These are phyloP conservation scores for Venturia asperata DNA, from an alignment of 2,329 filamentous ascomycete species.

Conservation along the genomic window DNA sequence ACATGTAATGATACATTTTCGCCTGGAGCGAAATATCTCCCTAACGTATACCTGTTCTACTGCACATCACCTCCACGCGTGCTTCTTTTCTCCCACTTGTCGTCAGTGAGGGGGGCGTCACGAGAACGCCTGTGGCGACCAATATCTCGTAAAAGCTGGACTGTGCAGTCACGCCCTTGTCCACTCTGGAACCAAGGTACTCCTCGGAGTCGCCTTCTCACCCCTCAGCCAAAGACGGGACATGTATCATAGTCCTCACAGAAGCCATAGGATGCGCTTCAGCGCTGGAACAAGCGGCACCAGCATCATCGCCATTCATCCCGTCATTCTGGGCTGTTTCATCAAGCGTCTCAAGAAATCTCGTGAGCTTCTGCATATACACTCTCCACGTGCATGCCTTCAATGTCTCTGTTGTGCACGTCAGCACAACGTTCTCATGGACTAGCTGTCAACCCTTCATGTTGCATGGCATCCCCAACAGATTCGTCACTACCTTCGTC, in stretches of 20 bases:
- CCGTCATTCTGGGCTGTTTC: neutral
- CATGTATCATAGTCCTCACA: neutral
- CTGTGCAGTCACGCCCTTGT: too few relatives aligned
- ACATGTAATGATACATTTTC: too few relatives aligned
- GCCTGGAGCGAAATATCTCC: too few relatives aligned
- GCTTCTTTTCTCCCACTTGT: too few relatives aligned
- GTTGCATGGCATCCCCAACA: neutral
- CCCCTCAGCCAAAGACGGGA: neutral
- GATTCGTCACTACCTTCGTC: constrained; percentile 3
- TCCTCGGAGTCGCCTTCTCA: neutral
- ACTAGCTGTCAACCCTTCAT: neutral
- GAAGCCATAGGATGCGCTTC: neutral
- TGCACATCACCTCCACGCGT: too few relatives aligned
- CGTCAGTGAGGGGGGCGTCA: too few relatives aligned
- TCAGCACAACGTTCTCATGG: neutral
- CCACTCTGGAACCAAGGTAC: too few relatives aligned
- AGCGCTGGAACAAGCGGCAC: neutral
- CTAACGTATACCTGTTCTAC: too few relatives aligned
- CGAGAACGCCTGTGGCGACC: too few relatives aligned
- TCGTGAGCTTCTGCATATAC: neutral
- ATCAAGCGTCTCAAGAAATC: neutral
- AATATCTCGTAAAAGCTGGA: too few relatives aligned
- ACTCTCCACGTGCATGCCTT: neutral
- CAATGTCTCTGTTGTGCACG: neutral
- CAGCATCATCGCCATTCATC: neutral